phyloP scores from a whole-genome alignment of 371 early-diverging fungal genomes.

The Apophysomyces elegans region DNA sequence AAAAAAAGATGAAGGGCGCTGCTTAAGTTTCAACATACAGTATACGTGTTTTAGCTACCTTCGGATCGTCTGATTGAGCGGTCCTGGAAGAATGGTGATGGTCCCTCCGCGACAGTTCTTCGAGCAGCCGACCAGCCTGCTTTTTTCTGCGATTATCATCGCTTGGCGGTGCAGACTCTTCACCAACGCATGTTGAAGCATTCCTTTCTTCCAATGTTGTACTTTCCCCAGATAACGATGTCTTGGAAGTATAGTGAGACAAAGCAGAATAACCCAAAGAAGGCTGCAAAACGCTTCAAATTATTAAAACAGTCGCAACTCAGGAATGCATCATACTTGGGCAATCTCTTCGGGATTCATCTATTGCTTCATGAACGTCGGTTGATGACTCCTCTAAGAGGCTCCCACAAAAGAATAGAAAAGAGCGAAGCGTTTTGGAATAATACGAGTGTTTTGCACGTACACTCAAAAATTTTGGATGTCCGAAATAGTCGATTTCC shows the following conservation, averaged over 20 bases:
- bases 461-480: too few species aligned
- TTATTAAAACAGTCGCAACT: neutral
- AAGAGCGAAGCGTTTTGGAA: neutral
- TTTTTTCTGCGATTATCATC: neutral
- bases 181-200: neutral
- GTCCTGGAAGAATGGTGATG: neutral
- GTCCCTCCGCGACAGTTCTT: neutral
- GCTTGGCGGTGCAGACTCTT: neutral
- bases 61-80: neutral
- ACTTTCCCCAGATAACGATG: constrained; percentile 15
- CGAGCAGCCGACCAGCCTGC: too few species aligned
- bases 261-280: constrained; percentile 23
- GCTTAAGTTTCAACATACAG: neutral
- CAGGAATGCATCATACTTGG: constrained; percentile 21
- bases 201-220: neutral
- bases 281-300: constrained; percentile 10
- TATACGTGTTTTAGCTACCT: neutral
- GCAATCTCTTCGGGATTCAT: constrained; percentile 44
- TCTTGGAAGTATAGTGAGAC: constrained; percentile 5
- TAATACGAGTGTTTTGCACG: neutral
- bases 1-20: neutral
- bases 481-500: too few species aligned
- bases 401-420: constrained; percentile 17
- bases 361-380: constrained; percentile 42
- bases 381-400: constrained; percentile 10